These are phyloP conservation scores for Conoideocrella luteorostrata DNA, from an alignment of 2,329 filamentous ascomycete species.

Conservation along the genomic window DNA sequence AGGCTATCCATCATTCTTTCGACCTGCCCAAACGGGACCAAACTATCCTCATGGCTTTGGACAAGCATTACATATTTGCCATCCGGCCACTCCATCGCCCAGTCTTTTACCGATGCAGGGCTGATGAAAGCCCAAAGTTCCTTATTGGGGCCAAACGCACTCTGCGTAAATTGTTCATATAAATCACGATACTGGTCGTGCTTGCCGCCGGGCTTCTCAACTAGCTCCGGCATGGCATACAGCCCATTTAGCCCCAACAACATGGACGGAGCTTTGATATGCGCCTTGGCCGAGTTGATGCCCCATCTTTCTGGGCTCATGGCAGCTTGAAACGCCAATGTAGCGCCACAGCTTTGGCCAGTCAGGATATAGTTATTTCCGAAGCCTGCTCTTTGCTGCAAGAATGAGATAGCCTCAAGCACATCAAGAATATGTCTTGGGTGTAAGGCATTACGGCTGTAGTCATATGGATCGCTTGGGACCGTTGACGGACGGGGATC, in stretches of 20 bases:
- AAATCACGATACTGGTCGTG: slow-evolving; percentile 17
- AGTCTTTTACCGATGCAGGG: slow-evolving; percentile 22
- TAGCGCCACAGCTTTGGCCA: slow-evolving; percentile 53
- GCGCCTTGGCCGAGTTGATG: slow-evolving; percentile 10
- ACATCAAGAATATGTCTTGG: slow-evolving; percentile 51
- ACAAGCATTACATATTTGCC: slow-evolving; percentile 9
- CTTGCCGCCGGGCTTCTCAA: slow-evolving; percentile 26
- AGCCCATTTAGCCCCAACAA: slow-evolving; percentile 46
- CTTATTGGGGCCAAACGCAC: slow-evolving; percentile 39
- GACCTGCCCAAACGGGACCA: slow-evolving; percentile 10
- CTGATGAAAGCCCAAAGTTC: slow-evolving; percentile 33
- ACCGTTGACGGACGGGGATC: slow-evolving; percentile 8
- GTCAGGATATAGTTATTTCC: slow-evolving; percentile 40
- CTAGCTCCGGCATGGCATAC: slow-evolving; percentile 35
- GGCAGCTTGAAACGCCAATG: slow-evolving; percentile 41
- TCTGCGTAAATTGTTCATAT: slow-evolving; percentile 38
- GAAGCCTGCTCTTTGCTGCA: slow-evolving; percentile 38
- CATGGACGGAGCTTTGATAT: slow-evolving; percentile 17
- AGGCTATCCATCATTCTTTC: slow-evolving; percentile 9
- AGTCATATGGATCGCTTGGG: slow-evolving; percentile 3
- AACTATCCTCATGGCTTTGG: slow-evolving; percentile 8
- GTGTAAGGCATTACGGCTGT: slow-evolving; percentile 37
- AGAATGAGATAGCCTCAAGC: slow-evolving; percentile 34
- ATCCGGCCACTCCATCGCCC: slow-evolving; percentile 10
- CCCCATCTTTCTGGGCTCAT: slow-evolving; percentile 16